These are phyloP conservation scores for Metschnikowia lochheadii DNA, from an alignment of 805 yeast species.

Conservation along the genomic window DNA sequence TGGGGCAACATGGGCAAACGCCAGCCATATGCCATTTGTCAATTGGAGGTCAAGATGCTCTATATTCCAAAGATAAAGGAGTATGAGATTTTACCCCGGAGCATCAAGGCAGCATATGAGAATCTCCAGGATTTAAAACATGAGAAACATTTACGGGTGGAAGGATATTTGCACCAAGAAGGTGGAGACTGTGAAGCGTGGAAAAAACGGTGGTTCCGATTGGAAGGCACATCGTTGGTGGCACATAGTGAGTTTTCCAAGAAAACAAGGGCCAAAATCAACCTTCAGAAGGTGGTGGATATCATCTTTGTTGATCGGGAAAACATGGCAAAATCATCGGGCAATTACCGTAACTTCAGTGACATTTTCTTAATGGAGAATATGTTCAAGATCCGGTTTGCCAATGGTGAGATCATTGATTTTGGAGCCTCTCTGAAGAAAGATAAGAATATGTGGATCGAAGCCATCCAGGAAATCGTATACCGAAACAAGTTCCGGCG, in stretches of 20 bases:
- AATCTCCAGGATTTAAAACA: conserved; percentile 28
- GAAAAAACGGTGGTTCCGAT: conserved; percentile 69
- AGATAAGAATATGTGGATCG: conserved; percentile 65
- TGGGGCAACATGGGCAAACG: conserved; percentile 50
- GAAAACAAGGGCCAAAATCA: conserved; percentile 72
- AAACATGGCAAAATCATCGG: conserved; percentile 22
- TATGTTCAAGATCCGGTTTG: conserved; percentile 70
- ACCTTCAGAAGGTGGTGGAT: conserved; percentile 62
- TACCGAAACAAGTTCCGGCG: conserved; percentile 54
- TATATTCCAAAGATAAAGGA: conserved; percentile 61
- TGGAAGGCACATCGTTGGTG: conserved; percentile 65
- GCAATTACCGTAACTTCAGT: conserved; percentile 57
- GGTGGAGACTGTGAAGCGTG: conserved; percentile 84
- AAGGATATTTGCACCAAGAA: conserved; percentile 79
- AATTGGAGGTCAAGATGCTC: conserved; percentile 62
- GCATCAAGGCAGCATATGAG: conserved; percentile 48
- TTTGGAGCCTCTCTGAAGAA: conserved; percentile 75
- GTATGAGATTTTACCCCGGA: conserved; percentile 64
- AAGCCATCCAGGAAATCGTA: conserved; percentile 52
- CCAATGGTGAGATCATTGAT: conserved; percentile 76
- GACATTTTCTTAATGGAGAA: conserved; percentile 67
- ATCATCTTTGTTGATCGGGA: conserved; percentile 44
- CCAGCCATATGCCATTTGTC: conserved; percentile 59
- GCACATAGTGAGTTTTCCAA: conserved; percentile 71
- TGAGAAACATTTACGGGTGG: conserved; percentile 30